Conservation (phyloP, 768 basidiomycete genomes). For the Cubamyces lactineus region DNA sequence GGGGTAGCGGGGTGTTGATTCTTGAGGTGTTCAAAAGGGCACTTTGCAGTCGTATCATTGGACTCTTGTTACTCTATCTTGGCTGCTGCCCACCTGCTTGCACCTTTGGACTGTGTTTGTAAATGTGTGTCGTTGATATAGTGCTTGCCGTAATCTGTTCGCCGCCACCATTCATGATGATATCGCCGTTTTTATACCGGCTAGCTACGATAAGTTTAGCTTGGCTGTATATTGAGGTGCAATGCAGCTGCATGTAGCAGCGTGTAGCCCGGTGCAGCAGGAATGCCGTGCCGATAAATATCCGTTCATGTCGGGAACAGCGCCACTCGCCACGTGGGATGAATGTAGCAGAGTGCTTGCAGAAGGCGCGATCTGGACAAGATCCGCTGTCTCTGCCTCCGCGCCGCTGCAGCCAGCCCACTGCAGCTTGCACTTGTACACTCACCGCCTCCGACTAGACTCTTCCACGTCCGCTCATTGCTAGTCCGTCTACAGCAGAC, state of each 20-base stretch:
- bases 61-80: conserved; percentile 9
- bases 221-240: too few species aligned
- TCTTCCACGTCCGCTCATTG: not conserved
- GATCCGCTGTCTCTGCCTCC: conserved; percentile 16
- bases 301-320: conserved; percentile 11
- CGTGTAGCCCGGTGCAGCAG: too few species aligned
- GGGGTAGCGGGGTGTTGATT: not conserved
- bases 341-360: not conserved
- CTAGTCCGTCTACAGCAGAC: not conserved
- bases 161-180: not conserved
- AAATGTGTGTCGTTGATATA: conserved; percentile 7
- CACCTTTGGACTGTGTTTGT: conserved; percentile 2
- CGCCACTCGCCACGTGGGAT: conserved; percentile 14
- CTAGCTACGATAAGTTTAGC: too few species aligned
- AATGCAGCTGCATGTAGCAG: too few species aligned
- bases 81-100: conserved; percentile 14
- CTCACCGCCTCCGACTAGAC: conserved; percentile 1
- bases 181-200: too few species aligned
- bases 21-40: conserved; percentile 10
- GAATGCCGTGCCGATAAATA: not conserved
- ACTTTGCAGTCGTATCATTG: conserved; percentile 1
- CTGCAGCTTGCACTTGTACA: conserved; percentile 1
- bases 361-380: conserved; percentile 16
- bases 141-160: not conserved
- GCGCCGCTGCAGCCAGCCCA: conserved; percentile 7